Conservation (phyloP, 768 basidiomycete species). For the Psilocybe cyanescens region DNA sequence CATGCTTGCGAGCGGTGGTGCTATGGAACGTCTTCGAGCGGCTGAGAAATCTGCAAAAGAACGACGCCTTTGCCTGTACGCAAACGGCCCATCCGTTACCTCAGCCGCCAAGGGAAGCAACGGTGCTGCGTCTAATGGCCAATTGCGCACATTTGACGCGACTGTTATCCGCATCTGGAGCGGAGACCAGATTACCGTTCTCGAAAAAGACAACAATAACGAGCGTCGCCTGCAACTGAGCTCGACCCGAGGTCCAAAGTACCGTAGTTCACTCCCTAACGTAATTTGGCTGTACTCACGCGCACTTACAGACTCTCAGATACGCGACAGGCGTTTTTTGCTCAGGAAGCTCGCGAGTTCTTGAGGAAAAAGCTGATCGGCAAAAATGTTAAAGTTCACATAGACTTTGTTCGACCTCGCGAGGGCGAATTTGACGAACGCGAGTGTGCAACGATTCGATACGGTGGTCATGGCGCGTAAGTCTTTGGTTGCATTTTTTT, state of each 20-base stretch:
- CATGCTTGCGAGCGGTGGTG: conserved; percentile 82
- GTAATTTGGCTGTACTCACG: not conserved
- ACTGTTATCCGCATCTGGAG: conserved; percentile 89
- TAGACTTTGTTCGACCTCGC: conserved; percentile 90
- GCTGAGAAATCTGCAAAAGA: conserved; percentile 85
- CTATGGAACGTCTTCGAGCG: conserved; percentile 85
- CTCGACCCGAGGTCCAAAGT: conserved; percentile 88
- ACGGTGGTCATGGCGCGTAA: conserved; percentile 80
- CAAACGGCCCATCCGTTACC: conserved; percentile 44
- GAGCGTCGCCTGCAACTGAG: conserved; percentile 88
- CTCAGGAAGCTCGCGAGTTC: conserved; percentile 92
- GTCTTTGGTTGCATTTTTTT: conserved; percentile 28
- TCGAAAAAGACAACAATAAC: conserved; percentile 70
- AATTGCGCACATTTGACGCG: conserved; percentile 69
- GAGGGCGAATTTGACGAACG: conserved; percentile 95
- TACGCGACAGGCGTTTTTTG: conserved; percentile 84
- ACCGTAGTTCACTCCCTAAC: conserved; percentile 6
- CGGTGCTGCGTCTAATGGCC: conserved; percentile 45
- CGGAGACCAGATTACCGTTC: conserved; percentile 86
- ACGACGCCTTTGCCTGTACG: conserved; percentile 71
- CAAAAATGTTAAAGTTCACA: conserved; percentile 77
- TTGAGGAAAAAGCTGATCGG: conserved; percentile 92
- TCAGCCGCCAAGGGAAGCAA: conserved; percentile 51
- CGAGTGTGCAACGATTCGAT: conserved; percentile 88
- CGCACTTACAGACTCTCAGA: conserved; percentile 67